These are phyloP conservation scores for Vigna hirtella DNA, from an alignment of 306 rosid genomes.

Conservation along the genomic window DNA sequence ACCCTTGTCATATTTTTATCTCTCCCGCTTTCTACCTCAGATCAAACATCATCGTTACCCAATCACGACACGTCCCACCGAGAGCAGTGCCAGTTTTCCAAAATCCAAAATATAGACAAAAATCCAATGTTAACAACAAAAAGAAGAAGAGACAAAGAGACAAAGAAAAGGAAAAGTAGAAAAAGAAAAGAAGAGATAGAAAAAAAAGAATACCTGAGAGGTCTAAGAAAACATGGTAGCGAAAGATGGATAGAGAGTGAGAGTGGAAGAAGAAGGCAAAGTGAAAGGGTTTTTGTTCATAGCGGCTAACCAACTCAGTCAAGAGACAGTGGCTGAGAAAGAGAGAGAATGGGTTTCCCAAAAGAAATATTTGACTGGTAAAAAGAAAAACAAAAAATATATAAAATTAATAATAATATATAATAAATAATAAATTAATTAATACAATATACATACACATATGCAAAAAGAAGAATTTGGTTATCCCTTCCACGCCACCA, in stretches of 20 bases:
- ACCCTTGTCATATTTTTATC: neutral
- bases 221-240: conserved; percentile 21
- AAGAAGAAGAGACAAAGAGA: neutral
- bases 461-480: conserved; percentile 39
- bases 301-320: conserved; percentile 45
- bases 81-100: conserved; percentile 4
- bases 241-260: conserved; percentile 27
- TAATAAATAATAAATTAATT: neutral
- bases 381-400: neutral
- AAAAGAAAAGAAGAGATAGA: neutral
- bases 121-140: neutral
- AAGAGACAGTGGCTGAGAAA: conserved; percentile 16
- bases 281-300: conserved; percentile 30
- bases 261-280: neutral
- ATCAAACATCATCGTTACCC: conserved; percentile 21
- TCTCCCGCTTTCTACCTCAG: neutral
- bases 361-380: conserved; percentile 43
- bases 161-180: neutral
- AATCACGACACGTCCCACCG: conserved; percentile 15
- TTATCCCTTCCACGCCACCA: conserved; percentile 8
- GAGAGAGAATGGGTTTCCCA: neutral
- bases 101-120: neutral
- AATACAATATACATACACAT: neutral
- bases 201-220: conserved; percentile 21
- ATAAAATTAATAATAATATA: neutral